Evolutionary conservation across 345 rosid genomes (phyloP), one percentile per base, ranked within the genome.

Genomic region (Eucalyptus sideroxylon): DNA sequence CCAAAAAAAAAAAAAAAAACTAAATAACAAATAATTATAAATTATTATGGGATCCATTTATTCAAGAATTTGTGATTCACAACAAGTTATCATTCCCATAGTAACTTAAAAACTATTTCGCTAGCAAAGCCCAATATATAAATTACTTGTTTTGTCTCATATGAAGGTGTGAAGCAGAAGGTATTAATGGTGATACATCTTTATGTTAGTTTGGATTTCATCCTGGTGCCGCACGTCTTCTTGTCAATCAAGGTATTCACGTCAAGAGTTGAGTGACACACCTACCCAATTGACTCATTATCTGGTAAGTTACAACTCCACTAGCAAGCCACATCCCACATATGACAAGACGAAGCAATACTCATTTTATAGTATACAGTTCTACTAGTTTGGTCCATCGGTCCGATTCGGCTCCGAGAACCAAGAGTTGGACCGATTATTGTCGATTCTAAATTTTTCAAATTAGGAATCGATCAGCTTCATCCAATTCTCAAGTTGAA

Each of bases 401-500:
- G 16, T 60, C 31, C 15, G 0, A 12, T 60, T 60, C 31, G 7
- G 31, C n/a, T 26, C 12, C 15, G 0, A 0, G 67, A n/a, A 65
- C 19, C 2, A 31, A 14, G 5, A 30, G 3, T 16, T 14, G 7
- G 6, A 65, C 19, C 2, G 0, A 16, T 65, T 16, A 65, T n/a
- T n/a, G 19, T 16, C 5, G 2, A 14, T 65, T 65, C 37, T 65
- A 30, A n/a, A 65, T 3, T 65, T 65, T 65, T n/a, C 4, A 0
- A n/a, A 65, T n/a, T 14, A 31, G 16, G 10, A 65, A 65, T 31
- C 40, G 11, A 16, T 16, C 11, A 5, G 2, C 9, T 5, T 9
- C 0, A 9, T 65, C 19, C 5, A 17, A 14, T 30, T 65, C 37
- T n/a, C 40, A 4, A n/a, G 11, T 65, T n/a, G 37, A 65, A n/a